These are phyloP conservation scores for Cymbopogon citratus DNA, from an alignment of 176 grass and related monocot genomes.

Conservation along the genomic window DNA sequence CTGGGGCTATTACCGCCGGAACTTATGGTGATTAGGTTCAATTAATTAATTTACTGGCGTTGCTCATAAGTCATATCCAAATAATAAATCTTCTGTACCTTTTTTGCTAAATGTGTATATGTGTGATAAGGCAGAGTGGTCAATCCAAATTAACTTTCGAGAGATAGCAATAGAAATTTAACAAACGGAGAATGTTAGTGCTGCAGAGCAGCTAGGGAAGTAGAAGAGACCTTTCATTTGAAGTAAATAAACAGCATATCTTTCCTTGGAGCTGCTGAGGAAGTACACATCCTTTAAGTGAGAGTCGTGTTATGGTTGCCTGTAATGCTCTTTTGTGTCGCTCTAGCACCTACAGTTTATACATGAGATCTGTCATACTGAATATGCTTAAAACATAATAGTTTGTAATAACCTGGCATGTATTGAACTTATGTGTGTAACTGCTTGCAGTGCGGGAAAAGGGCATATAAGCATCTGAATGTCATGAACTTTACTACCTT, in stretches of 20 bases:
- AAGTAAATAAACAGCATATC: not conserved
- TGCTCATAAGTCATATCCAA: not conserved
- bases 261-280: not conserved
- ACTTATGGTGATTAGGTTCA: not conserved
- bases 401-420: not conserved
- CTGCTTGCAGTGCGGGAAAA: too few relatives aligned
- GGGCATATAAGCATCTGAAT: not conserved
- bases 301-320: not conserved
- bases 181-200: not conserved
- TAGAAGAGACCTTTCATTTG: not conserved
- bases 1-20: not conserved
- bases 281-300: not conserved
- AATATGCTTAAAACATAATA: not conserved
- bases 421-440: not conserved
- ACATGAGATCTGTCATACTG: not conserved
- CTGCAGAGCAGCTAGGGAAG: too few relatives aligned
- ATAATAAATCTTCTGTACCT: not conserved
- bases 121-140: not conserved
- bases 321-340: not conserved
- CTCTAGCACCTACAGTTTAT: not conserved
- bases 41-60: not conserved
- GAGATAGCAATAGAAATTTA: not conserved
- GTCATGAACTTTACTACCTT: not conserved
- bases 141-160: not conserved
- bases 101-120: not conserved